Percentiles rank a stretch among this genome's conserved stretches.
Conservation (phyloP, 2,329 filamentous ascomycete genomes). For the Fusarium tupiense region DNA sequence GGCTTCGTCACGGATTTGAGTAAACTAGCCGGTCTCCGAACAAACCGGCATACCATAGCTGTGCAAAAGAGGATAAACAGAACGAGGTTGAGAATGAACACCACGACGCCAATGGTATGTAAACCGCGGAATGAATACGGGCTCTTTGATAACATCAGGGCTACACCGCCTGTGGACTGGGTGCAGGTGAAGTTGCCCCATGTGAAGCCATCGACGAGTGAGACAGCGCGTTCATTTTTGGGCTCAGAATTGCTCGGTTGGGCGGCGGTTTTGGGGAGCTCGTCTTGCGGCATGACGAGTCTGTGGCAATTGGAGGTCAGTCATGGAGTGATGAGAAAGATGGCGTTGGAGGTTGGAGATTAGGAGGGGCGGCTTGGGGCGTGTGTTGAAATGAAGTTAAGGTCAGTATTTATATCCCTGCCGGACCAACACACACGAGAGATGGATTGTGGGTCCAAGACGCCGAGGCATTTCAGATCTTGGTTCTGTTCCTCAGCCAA, state of each 20-base stretch:
- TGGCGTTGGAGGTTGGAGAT: neutral
- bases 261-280: neutral
- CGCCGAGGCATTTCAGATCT: neutral
- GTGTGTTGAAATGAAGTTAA: neutral
- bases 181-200: slow-evolving; percentile 11
- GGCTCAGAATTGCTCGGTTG: neutral
- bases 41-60: neutral
- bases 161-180: slow-evolving; percentile 1
- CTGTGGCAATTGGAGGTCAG: accelerated
- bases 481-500: neutral
- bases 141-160: neutral
- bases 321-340: neutral
- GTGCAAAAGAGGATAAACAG: neutral
- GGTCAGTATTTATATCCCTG: neutral
- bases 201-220: neutral
- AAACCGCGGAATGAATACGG: neutral
- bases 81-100: neutral
- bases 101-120: neutral
- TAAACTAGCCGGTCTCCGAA: neutral
- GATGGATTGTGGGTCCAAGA: neutral
- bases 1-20: neutral
- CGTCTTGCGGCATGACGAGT: neutral
- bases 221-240: neutral
- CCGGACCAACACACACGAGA: neutral
- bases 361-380: neutral